Conservation (phyloP, 192 early-diverging fungal species). For the Coemansia sp. region DNA sequence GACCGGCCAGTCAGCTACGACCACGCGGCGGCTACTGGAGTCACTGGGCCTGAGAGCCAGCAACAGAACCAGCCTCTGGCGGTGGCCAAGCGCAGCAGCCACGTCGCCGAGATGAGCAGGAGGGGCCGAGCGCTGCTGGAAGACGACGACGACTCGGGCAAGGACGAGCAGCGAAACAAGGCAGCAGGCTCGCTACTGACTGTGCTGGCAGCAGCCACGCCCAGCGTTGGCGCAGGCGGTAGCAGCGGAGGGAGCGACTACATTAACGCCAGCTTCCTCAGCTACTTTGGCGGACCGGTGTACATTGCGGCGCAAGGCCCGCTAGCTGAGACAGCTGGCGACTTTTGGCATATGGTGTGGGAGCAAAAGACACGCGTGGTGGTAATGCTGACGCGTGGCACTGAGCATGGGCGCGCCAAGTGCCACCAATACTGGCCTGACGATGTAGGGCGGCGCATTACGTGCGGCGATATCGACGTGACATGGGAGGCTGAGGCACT, state of each 20-base stretch:
- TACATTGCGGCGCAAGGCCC: slow-evolving; percentile 95
- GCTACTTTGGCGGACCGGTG: slow-evolving; percentile 45
- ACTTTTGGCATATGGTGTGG: slow-evolving; percentile 91
- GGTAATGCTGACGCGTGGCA: slow-evolving; percentile 84
- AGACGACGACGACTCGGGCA: slow-evolving; percentile 22
- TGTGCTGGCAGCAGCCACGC: neutral
- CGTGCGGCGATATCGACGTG: slow-evolving; percentile 57
- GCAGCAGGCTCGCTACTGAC: neutral
- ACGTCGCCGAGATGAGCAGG: slow-evolving; percentile 25
- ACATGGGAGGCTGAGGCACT: slow-evolving; percentile 55
- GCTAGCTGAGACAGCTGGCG: slow-evolving; percentile 63
- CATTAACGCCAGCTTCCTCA: slow-evolving; percentile 82
- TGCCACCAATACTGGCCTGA: slow-evolving; percentile 87
- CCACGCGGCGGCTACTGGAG: neutral
- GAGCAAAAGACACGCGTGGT: slow-evolving; percentile 74
- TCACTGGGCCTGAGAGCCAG: neutral
- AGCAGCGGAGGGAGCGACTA: slow-evolving; percentile 53
- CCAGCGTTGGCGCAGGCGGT: too few species aligned
- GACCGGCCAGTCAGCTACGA: slow-evolving; percentile 3
- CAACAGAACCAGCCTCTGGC: neutral
- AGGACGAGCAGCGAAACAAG: neutral
- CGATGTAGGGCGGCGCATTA: slow-evolving; percentile 27
- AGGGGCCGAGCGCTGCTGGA: slow-evolving; percentile 37
- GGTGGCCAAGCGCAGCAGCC: slow-evolving; percentile 12
- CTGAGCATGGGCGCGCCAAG: slow-evolving; percentile 69